Conservation (phyloP, 768 basidiomycete species). For the Trametes cingulata region DNA sequence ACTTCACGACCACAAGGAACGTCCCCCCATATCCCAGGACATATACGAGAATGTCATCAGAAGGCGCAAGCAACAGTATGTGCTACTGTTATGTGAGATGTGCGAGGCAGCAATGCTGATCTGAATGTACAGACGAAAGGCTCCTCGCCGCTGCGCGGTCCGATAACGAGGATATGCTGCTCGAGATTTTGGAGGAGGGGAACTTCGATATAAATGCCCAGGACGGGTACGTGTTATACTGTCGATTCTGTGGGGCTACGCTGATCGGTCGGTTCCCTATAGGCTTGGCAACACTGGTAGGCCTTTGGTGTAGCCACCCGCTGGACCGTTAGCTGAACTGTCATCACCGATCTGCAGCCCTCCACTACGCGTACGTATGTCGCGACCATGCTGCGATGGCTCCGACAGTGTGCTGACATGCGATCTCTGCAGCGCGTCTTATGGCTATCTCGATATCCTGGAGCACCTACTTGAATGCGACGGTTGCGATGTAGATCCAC, state of each 20-base stretch:
- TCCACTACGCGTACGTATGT: constrained; percentile 68
- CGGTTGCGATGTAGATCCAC: constrained; percentile 78
- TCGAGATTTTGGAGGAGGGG: constrained; percentile 57
- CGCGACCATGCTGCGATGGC: neutral
- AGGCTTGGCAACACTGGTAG: constrained; percentile 78
- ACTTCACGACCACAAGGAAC: neutral
- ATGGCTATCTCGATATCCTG: constrained; percentile 62
- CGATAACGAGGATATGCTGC: constrained; percentile 70
- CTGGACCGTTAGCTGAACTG: neutral
- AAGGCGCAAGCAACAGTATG: constrained; percentile 29
- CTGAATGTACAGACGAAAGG: constrained; percentile 54
- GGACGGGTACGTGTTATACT: constrained; percentile 62
- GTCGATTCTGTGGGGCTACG: neutral
- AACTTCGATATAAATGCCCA: constrained; percentile 71
- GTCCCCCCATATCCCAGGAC: neutral
- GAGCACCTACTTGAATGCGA: constrained; percentile 75
- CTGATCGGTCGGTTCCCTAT: neutral
- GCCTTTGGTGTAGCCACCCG: constrained; percentile 23
- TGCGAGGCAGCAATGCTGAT: neutral
- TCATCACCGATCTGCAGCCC: constrained; percentile 41
- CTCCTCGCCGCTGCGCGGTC: constrained; percentile 70
- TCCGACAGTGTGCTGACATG: neutral
- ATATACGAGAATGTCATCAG: constrained; percentile 11
- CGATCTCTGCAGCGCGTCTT: constrained; percentile 42
- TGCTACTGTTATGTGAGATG: neutral